phyloP scores from a whole-genome alignment of 768 basidiomycete species.

The Xerocomus potaroensis region DNA sequence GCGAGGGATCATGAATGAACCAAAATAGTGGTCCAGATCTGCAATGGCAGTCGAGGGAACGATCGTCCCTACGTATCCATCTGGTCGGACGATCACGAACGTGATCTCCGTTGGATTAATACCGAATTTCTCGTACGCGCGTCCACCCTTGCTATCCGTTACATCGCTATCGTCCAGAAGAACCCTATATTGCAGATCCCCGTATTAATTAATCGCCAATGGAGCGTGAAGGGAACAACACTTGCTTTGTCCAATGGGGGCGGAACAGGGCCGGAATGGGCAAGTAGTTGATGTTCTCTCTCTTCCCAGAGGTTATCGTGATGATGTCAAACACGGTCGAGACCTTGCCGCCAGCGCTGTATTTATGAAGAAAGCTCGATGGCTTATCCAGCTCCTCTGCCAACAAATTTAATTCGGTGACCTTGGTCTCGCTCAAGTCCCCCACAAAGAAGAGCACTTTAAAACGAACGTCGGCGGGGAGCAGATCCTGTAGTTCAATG shows the following conservation, averaged over 20 bases:
- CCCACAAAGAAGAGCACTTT: constrained; percentile 37
- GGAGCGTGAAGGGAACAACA: background rate
- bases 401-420: constrained; percentile 19
- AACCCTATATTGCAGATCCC: constrained; percentile 24
- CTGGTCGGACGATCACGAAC: constrained; percentile 37
- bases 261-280: constrained; percentile 33
- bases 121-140: constrained; percentile 33
- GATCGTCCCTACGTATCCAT: constrained; percentile 38
- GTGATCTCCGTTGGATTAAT: constrained; percentile 27
- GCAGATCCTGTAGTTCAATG: constrained; percentile 38
- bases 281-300: constrained; percentile 32
- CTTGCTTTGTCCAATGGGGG: constrained; percentile 41
- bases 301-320: constrained; percentile 27
- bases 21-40: constrained; percentile 48
- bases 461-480: constrained; percentile 37
- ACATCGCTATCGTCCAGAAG: constrained; percentile 35
- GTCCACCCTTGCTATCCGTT: constrained; percentile 29
- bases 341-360: constrained; percentile 14
- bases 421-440: constrained; percentile 18
- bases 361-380: constrained; percentile 29
- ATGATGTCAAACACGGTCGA: constrained; percentile 31
- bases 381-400: constrained; percentile 26
- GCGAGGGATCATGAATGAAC: constrained; percentile 36
- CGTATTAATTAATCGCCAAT: background rate
- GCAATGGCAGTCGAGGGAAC: constrained; percentile 22